phyloP scores from a whole-genome alignment of 805 yeast species.

The Groenewaldozyma tartarivorans region DNA sequence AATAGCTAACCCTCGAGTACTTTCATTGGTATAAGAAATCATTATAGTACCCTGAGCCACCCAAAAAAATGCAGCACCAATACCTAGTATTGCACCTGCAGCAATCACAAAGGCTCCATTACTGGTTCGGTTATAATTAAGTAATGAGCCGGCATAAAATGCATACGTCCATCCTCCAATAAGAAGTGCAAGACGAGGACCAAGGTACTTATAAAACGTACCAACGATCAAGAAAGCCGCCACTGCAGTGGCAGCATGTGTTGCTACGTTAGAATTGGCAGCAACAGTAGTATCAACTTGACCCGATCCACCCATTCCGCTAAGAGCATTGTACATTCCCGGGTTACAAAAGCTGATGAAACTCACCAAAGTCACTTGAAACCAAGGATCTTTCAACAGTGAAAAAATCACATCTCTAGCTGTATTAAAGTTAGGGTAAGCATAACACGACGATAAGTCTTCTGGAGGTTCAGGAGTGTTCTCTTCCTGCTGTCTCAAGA shows the following conservation, averaged over 20 bases:
- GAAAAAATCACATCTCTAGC: too few relatives aligned
- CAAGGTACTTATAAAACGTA: conserved; percentile 20
- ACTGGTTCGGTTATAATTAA: conserved; percentile 36
- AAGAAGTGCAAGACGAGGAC: conserved; percentile 27
- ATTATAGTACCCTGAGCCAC: conserved; percentile 46
- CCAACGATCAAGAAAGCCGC: conserved; percentile 21
- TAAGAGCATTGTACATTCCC: conserved; percentile 43
- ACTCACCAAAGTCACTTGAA: conserved; percentile 37
- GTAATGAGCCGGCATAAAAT: conserved; percentile 41
- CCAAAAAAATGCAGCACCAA: conserved; percentile 47
- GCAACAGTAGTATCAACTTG: conserved; percentile 19
- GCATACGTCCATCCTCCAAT: conserved; percentile 49
- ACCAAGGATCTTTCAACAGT: conserved; percentile 15
- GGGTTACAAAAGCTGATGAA: conserved; percentile 41
- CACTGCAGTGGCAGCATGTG: conserved; percentile 21
- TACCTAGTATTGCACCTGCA: conserved; percentile 50
- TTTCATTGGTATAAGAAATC: conserved; percentile 46
- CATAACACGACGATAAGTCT: too few relatives aligned
- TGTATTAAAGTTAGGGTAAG: too few relatives aligned
- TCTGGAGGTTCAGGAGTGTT: too few relatives aligned
- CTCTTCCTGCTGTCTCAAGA: too few relatives aligned
- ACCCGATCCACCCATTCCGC: conserved; percentile 43
- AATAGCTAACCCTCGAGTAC: conserved; percentile 41
- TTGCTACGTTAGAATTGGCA: conserved; percentile 21
- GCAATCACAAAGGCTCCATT: conserved; percentile 40